phyloP scores from a whole-genome alignment of 768 basidiomycete species.

The Amanita polypyramis region DNA sequence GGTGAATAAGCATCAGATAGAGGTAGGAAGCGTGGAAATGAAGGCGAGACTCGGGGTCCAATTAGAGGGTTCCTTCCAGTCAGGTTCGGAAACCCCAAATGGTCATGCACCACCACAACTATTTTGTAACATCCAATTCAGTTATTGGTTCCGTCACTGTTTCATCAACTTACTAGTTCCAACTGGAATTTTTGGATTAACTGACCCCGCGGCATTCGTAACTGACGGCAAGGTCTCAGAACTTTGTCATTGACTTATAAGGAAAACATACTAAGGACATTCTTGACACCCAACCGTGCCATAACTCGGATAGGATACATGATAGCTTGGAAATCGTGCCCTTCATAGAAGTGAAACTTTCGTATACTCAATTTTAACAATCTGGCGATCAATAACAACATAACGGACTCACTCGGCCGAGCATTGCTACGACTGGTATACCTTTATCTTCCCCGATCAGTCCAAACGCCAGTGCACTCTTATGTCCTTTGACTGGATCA shows the following conservation, averaged over 20 bases:
- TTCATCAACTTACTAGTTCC: conserved; percentile 59
- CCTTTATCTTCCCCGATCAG: conserved; percentile 48
- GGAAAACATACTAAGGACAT: conserved; percentile 51
- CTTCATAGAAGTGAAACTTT: conserved; percentile 84
- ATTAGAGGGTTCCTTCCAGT: conserved; percentile 72
- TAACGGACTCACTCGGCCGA: conserved; percentile 55
- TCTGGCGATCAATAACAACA: background rate
- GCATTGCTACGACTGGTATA: conserved; percentile 84
- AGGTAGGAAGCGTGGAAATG: conserved; percentile 70
- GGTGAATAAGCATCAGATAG: conserved; percentile 78
- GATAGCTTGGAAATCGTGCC: conserved; percentile 57
- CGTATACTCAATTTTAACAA: conserved; percentile 7
- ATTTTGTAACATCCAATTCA: conserved; percentile 9
- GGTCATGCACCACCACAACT: conserved; percentile 84
- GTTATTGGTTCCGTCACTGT: background rate
- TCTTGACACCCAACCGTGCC: conserved; percentile 64
- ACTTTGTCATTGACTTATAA: background rate
- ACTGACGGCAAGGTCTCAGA: conserved; percentile 30
- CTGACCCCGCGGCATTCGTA: conserved; percentile 81
- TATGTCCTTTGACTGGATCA: conserved; percentile 66
- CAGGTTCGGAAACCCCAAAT: conserved; percentile 70
- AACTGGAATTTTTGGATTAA: conserved; percentile 62
- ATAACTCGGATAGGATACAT: conserved; percentile 74
- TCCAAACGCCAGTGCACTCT: conserved; percentile 75
- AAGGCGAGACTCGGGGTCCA: conserved; percentile 51